These are phyloP conservation scores for Quercus phellos DNA, from an alignment of 331 rosid genomes.

Conservation along the genomic window DNA sequence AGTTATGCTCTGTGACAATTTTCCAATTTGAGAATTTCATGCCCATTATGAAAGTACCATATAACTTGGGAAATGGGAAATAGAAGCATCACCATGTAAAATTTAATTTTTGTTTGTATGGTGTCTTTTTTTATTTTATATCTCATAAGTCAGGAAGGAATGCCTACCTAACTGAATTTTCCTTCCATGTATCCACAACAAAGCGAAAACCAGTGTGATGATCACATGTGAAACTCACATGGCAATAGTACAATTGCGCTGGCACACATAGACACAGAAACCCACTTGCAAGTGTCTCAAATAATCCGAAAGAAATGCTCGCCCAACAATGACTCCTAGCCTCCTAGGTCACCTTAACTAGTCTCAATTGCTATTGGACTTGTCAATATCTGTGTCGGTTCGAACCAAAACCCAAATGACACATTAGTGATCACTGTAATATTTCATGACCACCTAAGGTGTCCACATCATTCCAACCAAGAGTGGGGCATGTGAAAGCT, in stretches of 20 bases:
- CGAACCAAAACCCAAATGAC: constrained; percentile 30
- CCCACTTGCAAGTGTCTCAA: constrained; percentile 38
- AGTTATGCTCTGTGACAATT: too few relatives aligned
- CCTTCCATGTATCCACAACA: too few relatives aligned
- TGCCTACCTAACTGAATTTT: too few relatives aligned
- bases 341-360: constrained; percentile 27
- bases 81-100: too few relatives aligned
- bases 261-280: neutral
- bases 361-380: constrained; percentile 41
- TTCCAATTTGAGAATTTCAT: too few relatives aligned
- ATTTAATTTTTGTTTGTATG: neutral
- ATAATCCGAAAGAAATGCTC: constrained; percentile 12
- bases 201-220: neutral
- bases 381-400: constrained; percentile 67
- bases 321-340: constrained; percentile 36
- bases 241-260: neutral
- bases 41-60: too few relatives aligned
- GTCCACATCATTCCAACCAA: constrained; percentile 42
- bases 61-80: too few relatives aligned
- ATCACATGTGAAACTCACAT: constrained; percentile 27
- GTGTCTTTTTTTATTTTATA: neutral
- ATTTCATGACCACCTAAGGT: constrained; percentile 23
- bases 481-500: constrained; percentile 59
- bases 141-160: too few relatives aligned
- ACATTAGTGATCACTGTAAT: constrained; percentile 26